Evolutionary conservation across 306 rosid species (phyloP).

Genomic region (Trifolium repens): DNA sequence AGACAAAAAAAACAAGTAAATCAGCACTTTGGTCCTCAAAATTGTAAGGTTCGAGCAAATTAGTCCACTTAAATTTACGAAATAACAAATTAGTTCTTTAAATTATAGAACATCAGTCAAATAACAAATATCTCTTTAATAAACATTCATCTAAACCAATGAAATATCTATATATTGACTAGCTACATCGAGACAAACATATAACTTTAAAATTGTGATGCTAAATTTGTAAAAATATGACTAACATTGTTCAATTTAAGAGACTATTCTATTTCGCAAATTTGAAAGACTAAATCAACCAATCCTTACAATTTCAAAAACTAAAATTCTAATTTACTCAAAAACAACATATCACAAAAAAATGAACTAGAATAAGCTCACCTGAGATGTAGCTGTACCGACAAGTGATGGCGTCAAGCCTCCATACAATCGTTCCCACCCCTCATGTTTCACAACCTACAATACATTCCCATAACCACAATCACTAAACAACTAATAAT

Average conservation of each 20-base stretch:
- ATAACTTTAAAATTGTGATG: not conserved
- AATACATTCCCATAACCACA: conserved; percentile 23
- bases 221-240: not conserved
- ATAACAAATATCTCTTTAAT: not conserved
- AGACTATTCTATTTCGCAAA: not conserved
- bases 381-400: conserved; percentile 97
- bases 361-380: conserved; percentile 46
- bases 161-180: not conserved
- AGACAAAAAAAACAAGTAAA: not conserved
- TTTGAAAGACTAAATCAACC: not conserved
- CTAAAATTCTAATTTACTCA: not conserved
- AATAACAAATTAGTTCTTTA: not conserved
- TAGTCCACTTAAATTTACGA: not conserved
- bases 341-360: conserved; percentile 10
- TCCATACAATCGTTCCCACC: conserved; percentile 90
- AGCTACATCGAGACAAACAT: not conserved
- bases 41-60: not conserved
- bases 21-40: not conserved
- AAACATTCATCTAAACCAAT: not conserved
- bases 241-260: not conserved
- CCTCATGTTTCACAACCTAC: conserved; percentile 87
- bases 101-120: not conserved
- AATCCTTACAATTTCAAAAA: not conserved
- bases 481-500: not conserved
- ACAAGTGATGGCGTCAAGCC: conserved; percentile 83